Evolutionary conservation across 2,329 filamentous ascomycete species (phyloP).

Genomic region (Ophiostoma perfectum): DNA sequence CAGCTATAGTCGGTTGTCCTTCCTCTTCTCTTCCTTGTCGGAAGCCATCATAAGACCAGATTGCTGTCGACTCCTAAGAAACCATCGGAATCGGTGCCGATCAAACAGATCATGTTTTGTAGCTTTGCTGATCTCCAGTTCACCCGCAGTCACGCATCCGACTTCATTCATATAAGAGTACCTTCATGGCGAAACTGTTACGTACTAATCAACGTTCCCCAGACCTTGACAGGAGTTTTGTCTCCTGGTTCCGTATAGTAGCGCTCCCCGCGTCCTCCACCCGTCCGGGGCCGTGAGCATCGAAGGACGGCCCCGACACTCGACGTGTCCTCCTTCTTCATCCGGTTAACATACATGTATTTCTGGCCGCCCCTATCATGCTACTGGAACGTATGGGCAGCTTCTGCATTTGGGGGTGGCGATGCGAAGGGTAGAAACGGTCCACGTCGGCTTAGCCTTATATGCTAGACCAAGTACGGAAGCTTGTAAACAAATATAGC

Average conservation of each 20-base stretch:
- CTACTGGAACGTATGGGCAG: background rate
- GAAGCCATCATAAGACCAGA: too few species aligned
- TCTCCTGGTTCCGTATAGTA: background rate
- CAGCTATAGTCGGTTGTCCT: too few species aligned
- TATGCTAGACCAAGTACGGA: background rate
- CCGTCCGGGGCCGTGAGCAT: background rate
- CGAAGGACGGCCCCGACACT: background rate
- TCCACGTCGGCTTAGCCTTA: background rate
- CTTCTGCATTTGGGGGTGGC: background rate
- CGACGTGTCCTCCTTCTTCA: background rate
- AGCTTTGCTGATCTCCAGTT: too few species aligned
- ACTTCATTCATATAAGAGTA: background rate
- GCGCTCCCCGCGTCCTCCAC: background rate
- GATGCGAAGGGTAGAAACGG: background rate
- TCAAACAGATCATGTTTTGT: too few species aligned
- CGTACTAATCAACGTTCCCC: slow-evolving; percentile 1
- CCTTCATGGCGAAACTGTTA: background rate
- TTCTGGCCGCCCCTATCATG: background rate
- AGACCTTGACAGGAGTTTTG: background rate
- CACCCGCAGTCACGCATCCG: background rate
- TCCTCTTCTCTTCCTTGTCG: too few species aligned
- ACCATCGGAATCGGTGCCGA: too few species aligned
- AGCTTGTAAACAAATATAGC: slow-evolving; percentile 9
- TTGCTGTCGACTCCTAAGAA: too few species aligned
- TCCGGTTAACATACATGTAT: background rate